These are phyloP conservation scores for Betula pendula DNA, from an alignment of 306 rosid genomes.

Conservation along the genomic window DNA sequence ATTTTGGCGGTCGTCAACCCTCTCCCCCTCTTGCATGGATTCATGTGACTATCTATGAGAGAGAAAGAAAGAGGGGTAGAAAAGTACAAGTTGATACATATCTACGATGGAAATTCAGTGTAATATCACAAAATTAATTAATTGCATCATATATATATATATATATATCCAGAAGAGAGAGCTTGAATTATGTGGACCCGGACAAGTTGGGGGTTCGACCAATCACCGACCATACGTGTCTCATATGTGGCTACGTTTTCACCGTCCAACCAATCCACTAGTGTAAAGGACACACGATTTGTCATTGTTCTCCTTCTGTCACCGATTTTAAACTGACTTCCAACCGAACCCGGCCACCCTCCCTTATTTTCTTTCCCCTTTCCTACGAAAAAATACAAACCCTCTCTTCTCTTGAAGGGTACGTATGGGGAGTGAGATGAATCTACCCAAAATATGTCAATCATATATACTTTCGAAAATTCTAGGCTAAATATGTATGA, in stretches of 20 bases:
- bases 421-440: background rate
- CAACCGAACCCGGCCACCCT: constrained; percentile 11
- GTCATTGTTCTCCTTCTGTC: constrained; percentile 18
- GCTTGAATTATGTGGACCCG: background rate
- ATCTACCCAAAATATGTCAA: background rate
- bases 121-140: background rate
- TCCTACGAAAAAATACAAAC: background rate
- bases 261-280: constrained; percentile 48
- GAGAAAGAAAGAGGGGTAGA: background rate
- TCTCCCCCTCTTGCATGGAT: constrained; percentile 4
- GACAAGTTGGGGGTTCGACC: constrained; percentile 1
- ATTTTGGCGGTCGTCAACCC: constrained; percentile 62
- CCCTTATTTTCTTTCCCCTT: background rate
- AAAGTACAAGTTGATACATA: constrained; percentile 25
- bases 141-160: background rate
- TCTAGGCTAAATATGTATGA: too few species aligned
- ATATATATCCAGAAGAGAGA: background rate
- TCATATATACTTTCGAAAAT: too few species aligned
- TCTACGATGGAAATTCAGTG: background rate
- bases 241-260: constrained; percentile 1
- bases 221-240: constrained; percentile 46
- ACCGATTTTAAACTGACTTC: too few species aligned
- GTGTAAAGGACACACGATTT: constrained; percentile 4
- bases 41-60: constrained; percentile 9
- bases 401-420: background rate